phyloP scores from a whole-genome alignment of 768 basidiomycete genomes.

The Suillus subluteus region DNA sequence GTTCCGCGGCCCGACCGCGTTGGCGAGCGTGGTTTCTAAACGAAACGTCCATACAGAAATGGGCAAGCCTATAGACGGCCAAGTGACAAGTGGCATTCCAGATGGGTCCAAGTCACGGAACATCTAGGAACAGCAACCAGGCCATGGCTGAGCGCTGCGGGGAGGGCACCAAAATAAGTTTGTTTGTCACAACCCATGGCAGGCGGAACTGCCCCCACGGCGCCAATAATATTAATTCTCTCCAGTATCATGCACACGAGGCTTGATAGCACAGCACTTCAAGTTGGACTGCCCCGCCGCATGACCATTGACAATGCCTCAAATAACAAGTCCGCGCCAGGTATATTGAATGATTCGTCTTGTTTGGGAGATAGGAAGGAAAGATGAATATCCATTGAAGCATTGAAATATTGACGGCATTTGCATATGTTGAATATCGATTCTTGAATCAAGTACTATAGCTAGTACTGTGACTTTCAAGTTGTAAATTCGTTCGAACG shows the following conservation, averaged over 20 bases:
- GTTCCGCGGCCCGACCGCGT: not conserved
- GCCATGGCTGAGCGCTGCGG: conserved; percentile 8
- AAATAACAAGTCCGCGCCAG: not conserved
- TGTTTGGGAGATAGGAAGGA: not conserved
- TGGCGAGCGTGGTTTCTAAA: not conserved
- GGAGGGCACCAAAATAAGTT: not conserved
- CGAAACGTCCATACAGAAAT: not conserved
- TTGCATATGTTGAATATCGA: too few relatives aligned
- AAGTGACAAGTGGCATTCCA: conserved; percentile 3
- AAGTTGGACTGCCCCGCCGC: not conserved
- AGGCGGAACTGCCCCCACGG: not conserved
- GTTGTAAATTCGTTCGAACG: not conserved
- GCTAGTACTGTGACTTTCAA: too few relatives aligned
- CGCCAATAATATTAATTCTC: not conserved
- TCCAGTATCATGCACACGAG: not conserved
- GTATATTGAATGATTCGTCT: not conserved
- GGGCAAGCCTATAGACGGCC: conserved; percentile 5
- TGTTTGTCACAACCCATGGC: conserved; percentile 3
- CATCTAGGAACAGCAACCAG: conserved; percentile 3
- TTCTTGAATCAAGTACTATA: too few relatives aligned
- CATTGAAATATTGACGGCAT: too few relatives aligned
- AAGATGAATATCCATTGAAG: not conserved
- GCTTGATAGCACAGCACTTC: conserved; percentile 2
- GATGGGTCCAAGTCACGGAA: not conserved
- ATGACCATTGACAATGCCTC: not conserved